Evolutionary conservation across 306 rosid genomes (phyloP), one percentile per base, ranked within the genome.

Genomic region (Lathyrus oleraceus): DNA sequence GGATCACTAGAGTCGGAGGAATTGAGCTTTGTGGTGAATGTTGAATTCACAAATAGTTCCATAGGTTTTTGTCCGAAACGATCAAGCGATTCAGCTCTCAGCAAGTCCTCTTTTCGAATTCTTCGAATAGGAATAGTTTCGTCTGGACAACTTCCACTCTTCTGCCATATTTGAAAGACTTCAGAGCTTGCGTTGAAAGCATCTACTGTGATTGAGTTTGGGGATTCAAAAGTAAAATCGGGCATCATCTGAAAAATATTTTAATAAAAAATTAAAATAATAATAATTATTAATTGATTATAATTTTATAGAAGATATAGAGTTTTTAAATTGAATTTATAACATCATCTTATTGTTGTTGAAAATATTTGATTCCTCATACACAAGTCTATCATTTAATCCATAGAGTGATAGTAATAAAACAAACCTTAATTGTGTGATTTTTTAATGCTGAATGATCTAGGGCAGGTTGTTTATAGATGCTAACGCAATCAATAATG

Each of bases 71-170:
- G 76, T 2, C 89, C 95, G 5, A 83, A 88, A 25, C 45, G 67
- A 4, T 81, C 30, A 1, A 85, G 61, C 14, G 88, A 87, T 53
- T 61, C 5, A 28, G 62, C 65, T 70, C 93, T 71, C 1, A 77
- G 17, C 3, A 88, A 63, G 54, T 91, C 88, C 40, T 70, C 52
- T 65, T 30, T 74, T 43, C 3, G 48, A 61, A 87, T 74, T 80
- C 91, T 85, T 12, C 93, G 79, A 27, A 88, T 82, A 12, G 93
- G 91, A 45, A 88, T 14, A 3, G 89, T 87, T 79, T 85, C 92
- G 9, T 82, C 4, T 2, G 96, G 96, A 79, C 97, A 87, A 5
- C 78, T 81, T 74, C 91, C 96, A 69, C 82, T 84, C 63, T 25
- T 87, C 0, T 77, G 93, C 96, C 96, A 91, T 38, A 30, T 70